Percentiles rank a stretch among this genome's conserved stretches.
Conservation (phyloP, 768 basidiomycete species). For the Porphyrellus cyaneotinctus region DNA sequence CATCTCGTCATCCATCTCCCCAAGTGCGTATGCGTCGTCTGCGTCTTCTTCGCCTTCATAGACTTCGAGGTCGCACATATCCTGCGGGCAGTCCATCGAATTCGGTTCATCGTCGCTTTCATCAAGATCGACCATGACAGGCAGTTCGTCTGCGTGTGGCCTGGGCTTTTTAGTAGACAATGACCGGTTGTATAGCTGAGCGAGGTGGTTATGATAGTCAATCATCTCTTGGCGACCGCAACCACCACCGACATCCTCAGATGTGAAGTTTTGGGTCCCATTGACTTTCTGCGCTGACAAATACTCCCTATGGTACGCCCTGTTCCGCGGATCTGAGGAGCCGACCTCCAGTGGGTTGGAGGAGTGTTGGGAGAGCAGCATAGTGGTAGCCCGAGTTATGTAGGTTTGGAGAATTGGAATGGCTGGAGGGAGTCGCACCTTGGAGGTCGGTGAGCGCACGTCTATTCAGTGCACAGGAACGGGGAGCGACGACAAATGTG, state of each 20-base stretch:
- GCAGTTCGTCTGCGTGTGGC: slow-evolving; percentile 22
- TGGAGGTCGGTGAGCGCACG: background rate
- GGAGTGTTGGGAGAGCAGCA: slow-evolving; percentile 61
- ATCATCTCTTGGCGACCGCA: slow-evolving; percentile 37
- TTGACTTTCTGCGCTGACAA: slow-evolving; percentile 33
- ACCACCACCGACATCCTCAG: slow-evolving; percentile 50
- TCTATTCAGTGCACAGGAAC: too few species aligned
- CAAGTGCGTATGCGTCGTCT: slow-evolving; percentile 30
- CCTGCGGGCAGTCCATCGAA: slow-evolving; percentile 36
- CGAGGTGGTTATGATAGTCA: slow-evolving; percentile 50
- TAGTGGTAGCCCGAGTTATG: slow-evolving; percentile 7
- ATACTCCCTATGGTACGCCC: slow-evolving; percentile 40
- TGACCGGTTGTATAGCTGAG: slow-evolving; percentile 36
- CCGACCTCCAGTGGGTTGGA: slow-evolving; percentile 70
- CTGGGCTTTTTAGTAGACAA: slow-evolving; percentile 19
- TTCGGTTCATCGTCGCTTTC: slow-evolving; percentile 40
- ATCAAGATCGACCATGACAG: slow-evolving; percentile 43
- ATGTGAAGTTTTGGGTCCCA: slow-evolving; percentile 34
- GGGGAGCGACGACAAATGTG: background rate
- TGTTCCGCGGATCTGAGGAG: slow-evolving; percentile 56
- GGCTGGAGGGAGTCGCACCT: background rate
- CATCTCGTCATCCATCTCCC: slow-evolving; percentile 57
- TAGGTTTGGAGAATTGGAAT: background rate
- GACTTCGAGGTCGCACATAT: slow-evolving; percentile 34
- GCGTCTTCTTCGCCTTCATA: slow-evolving; percentile 35